Evolutionary conservation across 352 stramenopile genomes (phyloP).

Genomic region (Phytophthora ohioensis): DNA sequence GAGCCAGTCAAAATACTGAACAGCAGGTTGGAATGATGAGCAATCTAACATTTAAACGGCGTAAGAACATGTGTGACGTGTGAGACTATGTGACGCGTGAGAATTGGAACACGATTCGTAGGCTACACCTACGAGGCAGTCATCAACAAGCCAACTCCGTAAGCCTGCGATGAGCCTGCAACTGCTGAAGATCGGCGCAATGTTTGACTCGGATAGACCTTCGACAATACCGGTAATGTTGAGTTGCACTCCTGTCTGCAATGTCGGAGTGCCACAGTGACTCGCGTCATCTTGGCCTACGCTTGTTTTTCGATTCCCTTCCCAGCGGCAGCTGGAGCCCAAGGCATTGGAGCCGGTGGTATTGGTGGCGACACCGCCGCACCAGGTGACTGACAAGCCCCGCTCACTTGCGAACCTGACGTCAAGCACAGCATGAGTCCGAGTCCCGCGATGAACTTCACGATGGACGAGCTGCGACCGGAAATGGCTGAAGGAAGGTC

Average conservation of each 20-base stretch:
- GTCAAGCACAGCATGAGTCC: constrained; percentile 18
- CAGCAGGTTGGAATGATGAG: constrained; percentile 11
- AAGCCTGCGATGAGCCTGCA: neutral
- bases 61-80: constrained; percentile 34
- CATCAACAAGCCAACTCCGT: neutral
- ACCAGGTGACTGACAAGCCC: neutral
- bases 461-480: constrained; percentile 30
- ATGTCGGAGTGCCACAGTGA: constrained; percentile 12
- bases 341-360: constrained; percentile 7
- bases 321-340: neutral
- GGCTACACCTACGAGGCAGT: neutral
- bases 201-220: constrained; percentile 4
- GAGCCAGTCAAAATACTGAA: constrained; percentile 29
- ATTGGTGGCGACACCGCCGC: neutral
- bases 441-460: neutral
- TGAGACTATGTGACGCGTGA: constrained; percentile 24
- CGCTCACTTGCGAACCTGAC: constrained; percentile 33
- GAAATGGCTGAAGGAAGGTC: constrained; percentile 30
- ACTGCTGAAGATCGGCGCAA: constrained; percentile 2
- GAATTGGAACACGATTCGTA: neutral
- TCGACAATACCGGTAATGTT: too few relatives aligned
- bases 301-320: constrained; percentile 23
- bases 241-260: neutral
- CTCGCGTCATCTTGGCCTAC: constrained; percentile 31
- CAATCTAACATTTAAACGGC: neutral